phyloP scores from a whole-genome alignment of 805 yeast species.

The Saturnispora quitensis region DNA sequence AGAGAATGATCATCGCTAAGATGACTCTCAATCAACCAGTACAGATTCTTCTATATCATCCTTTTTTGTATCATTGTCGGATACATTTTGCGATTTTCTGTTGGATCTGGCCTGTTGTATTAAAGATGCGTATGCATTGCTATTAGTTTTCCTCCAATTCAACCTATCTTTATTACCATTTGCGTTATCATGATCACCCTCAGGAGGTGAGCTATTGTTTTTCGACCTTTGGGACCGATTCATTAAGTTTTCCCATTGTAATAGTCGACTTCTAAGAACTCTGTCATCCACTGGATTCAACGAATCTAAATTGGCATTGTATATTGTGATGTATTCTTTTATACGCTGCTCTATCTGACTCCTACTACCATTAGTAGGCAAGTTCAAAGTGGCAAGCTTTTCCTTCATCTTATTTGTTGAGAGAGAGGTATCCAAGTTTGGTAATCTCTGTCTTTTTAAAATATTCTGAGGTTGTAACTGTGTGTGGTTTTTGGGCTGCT shows the following conservation, averaged over 20 bases:
- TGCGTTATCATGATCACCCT: slow-evolving; percentile 26
- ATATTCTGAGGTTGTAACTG: slow-evolving; percentile 21
- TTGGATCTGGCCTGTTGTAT: slow-evolving; percentile 10
- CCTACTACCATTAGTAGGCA: slow-evolving; percentile 58
- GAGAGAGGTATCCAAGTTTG: slow-evolving; percentile 57
- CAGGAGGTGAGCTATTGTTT: slow-evolving; percentile 7
- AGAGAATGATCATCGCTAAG: neutral
- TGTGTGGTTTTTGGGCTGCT: slow-evolving; percentile 7
- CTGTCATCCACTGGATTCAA: slow-evolving; percentile 50
- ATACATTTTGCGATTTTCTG: neutral
- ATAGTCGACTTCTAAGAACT: slow-evolving; percentile 45
- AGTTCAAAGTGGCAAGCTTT: slow-evolving; percentile 42
- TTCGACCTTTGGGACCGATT: slow-evolving; percentile 15
- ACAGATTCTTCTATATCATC: neutral
- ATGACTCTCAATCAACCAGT: neutral
- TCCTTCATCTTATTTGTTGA: slow-evolving; percentile 52
- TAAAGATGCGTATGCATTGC: slow-evolving; percentile 1
- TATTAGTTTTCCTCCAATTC: slow-evolving; percentile 14
- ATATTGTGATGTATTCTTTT: slow-evolving; percentile 64
- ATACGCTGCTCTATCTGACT: slow-evolving; percentile 59
- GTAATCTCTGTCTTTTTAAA: slow-evolving; percentile 30
- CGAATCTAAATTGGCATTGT: slow-evolving; percentile 77
- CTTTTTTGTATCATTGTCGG: neutral
- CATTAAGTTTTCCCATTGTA: slow-evolving; percentile 52
- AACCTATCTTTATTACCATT: slow-evolving; percentile 17